Conservation (phyloP, 2,329 filamentous ascomycete species). For the Sporothrix dimorphospora region DNA sequence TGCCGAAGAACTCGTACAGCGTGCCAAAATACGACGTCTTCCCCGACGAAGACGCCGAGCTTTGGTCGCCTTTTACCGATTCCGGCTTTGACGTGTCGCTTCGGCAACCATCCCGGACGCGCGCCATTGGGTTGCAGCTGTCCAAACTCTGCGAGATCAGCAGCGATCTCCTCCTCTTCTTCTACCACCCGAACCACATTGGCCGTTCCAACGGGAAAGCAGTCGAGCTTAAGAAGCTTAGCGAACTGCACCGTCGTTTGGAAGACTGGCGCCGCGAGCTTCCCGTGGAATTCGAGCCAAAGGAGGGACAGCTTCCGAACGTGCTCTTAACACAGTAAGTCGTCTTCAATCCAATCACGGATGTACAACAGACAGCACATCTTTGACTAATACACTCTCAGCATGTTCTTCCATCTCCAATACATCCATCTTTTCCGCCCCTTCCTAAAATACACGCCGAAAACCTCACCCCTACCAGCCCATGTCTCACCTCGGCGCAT, state of each 20-base stretch:
- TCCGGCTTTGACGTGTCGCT: slow-evolving; percentile 72
- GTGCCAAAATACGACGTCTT: slow-evolving; percentile 91
- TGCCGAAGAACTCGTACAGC: slow-evolving; percentile 77
- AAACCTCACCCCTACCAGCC: slow-evolving; percentile 77
- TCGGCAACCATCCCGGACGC: slow-evolving; percentile 79
- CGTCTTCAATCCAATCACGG: background rate
- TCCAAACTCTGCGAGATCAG: slow-evolving; percentile 89
- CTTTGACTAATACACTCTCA: slow-evolving; percentile 43
- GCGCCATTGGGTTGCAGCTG: slow-evolving; percentile 80
- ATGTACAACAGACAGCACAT: background rate
- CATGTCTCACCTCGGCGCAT: slow-evolving; percentile 90
- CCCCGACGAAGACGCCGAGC: slow-evolving; percentile 80
- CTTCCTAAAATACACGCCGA: slow-evolving; percentile 71
- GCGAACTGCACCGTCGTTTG: slow-evolving; percentile 84
- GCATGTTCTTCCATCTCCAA: slow-evolving; percentile 91
- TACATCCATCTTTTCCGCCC: slow-evolving; percentile 31
- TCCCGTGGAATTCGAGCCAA: slow-evolving; percentile 84
- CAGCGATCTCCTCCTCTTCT: slow-evolving; percentile 83
- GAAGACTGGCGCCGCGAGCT: slow-evolving; percentile 87
- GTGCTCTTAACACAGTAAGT: slow-evolving; percentile 81
- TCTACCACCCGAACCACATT: slow-evolving; percentile 80
- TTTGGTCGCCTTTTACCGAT: slow-evolving; percentile 81
- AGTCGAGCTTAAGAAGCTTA: slow-evolving; percentile 86
- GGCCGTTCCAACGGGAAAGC: slow-evolving; percentile 71
- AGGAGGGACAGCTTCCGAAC: slow-evolving; percentile 85